Evolutionary conservation across 495 filamentous ascomycete species (phyloP), one percentile per base, ranked within the genome.

Genomic region (Melanomma pulvis-pyrius): DNA sequence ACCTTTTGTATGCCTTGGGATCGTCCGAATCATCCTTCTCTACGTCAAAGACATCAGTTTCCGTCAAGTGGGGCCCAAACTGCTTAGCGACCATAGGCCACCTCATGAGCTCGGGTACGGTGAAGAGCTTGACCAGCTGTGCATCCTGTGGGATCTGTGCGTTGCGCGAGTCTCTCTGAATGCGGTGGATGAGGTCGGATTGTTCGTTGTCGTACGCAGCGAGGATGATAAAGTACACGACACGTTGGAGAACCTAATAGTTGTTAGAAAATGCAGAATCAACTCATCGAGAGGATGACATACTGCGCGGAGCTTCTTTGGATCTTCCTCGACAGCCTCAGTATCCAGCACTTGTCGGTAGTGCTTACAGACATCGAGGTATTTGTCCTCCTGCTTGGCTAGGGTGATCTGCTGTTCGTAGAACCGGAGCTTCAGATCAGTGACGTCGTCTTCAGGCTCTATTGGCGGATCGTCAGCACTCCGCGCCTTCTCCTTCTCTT

Each of bases 161-260:
- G 52, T 80, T 77, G 56, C 80, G 79, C n/a, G 77, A 63, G 72
- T 92, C 89, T 68, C 81, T 79, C 76, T 91, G 86, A 73, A 98
- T 88, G 70, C 94, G 91, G 79, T 98, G 94, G 66, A 98, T 84
- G 51, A 98, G 90, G 67, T 98, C 94, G 72, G 92, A 93, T 79
- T 98, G 94, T 74, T 98, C 94, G 79, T 98, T 98, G 82, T 97
- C 93, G 79, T 98, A 91, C 12, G 96, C 93, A 9, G 94, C 89
- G 61, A 98, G 90, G 66, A 97, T 92, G 74, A 97, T 87, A 80
- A 96, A 98, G 82, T 94, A 98, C 79, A 98, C 91, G 71, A 97
- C 91, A 68, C 93, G 86, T 79, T 96, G 90, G 50, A 98, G 86
- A 30, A 90, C 86, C 92, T 90, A 59, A n/a, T 62, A 60, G 21